phyloP scores from a whole-genome alignment of 2,329 filamentous ascomycete species.

The Fusarium sp. region DNA sequence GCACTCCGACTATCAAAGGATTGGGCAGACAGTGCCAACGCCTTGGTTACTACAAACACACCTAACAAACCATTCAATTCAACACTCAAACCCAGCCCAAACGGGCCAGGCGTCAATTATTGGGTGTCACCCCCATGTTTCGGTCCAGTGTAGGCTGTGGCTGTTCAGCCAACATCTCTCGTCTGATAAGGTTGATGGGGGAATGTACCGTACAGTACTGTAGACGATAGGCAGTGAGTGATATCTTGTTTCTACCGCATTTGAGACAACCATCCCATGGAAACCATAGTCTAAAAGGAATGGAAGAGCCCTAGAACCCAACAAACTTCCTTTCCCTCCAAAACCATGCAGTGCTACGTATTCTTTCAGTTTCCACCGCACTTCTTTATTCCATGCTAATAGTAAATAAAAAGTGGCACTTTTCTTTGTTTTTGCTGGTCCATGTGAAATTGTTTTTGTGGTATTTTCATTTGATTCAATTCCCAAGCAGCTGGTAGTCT shows the following conservation, averaged over 20 bases:
- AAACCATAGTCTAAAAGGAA: background rate
- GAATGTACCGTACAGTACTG: slow-evolving; percentile 21
- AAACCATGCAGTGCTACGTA: background rate
- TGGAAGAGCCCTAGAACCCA: slow-evolving; percentile 28
- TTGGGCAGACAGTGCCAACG: background rate
- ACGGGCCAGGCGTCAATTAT: slow-evolving; percentile 16
- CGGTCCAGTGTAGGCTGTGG: slow-evolving; percentile 1
- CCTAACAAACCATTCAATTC: background rate
- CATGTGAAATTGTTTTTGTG: slow-evolving; percentile 35
- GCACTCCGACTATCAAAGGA: background rate
- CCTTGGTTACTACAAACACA: slow-evolving; percentile 1
- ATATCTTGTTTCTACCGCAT: slow-evolving; percentile 7
- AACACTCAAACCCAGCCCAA: slow-evolving; percentile 21
- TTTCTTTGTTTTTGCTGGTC: slow-evolving; percentile 26
- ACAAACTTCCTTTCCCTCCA: background rate
- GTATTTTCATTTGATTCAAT: slow-evolving; percentile 38
- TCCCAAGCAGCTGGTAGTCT: slow-evolving; percentile 43
- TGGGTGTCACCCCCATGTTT: slow-evolving; percentile 22
- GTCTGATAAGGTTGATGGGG: slow-evolving; percentile 41
- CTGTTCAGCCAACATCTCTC: slow-evolving; percentile 7
- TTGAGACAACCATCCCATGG: slow-evolving; percentile 7
- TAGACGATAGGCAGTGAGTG: background rate
- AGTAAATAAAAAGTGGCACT: slow-evolving; percentile 16
- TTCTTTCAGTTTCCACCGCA: slow-evolving; percentile 23
- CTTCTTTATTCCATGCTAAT: slow-evolving; percentile 20